These are phyloP conservation scores for Globisporangium paroecandrum DNA, from an alignment of 352 stramenopile genomes.

Conservation along the genomic window DNA sequence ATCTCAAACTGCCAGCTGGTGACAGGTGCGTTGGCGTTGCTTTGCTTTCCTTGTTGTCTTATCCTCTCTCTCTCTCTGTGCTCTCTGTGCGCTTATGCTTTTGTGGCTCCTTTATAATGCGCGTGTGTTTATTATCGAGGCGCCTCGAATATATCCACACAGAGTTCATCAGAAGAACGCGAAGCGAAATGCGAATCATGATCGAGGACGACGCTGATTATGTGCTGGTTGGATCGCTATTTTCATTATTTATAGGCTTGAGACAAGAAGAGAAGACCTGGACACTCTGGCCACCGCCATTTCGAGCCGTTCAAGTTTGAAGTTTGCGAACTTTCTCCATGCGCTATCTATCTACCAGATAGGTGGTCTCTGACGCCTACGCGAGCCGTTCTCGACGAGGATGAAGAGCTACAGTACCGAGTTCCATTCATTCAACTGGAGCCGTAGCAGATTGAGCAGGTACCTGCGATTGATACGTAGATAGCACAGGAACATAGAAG, in stretches of 20 bases:
- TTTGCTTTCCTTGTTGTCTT: conserved; percentile 5
- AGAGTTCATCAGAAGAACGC: background rate
- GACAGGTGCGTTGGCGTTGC: background rate
- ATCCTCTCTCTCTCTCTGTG: conserved; percentile 2
- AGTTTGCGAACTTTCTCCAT: background rate
- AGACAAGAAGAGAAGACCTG: background rate
- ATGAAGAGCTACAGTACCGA: background rate
- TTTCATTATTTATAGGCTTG: conserved; percentile 1
- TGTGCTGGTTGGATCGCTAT: background rate
- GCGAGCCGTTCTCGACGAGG: too few relatives aligned
- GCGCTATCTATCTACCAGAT: too few relatives aligned
- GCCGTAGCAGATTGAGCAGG: background rate
- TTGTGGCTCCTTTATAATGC: background rate
- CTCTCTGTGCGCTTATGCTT: background rate
- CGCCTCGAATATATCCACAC: background rate
- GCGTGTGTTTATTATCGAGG: background rate
- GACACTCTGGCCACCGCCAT: background rate
- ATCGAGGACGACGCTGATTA: conserved; percentile 1
- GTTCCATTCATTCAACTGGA: background rate
- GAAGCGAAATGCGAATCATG: background rate
- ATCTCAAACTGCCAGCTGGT: conserved; percentile 2
- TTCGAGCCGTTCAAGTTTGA: background rate
- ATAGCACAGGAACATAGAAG: background rate
- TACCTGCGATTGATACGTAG: background rate
- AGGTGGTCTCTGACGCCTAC: too few relatives aligned